phyloP scores from a whole-genome alignment of 768 basidiomycete genomes.

The Boletus rubropictus region DNA sequence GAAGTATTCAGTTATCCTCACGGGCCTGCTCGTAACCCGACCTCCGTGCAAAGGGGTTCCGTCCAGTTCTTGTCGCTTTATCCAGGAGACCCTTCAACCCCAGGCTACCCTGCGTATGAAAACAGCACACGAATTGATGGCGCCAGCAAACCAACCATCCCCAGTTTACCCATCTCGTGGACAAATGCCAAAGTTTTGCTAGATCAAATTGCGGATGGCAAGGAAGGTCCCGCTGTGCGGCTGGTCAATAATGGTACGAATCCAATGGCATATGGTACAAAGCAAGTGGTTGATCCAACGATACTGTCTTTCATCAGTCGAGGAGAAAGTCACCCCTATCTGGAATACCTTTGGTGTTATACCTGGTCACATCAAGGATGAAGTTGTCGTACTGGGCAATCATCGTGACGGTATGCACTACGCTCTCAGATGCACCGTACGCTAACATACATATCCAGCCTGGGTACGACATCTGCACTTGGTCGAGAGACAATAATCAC shows the following conservation, averaged over 20 bases:
- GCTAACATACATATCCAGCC: constrained; percentile 16
- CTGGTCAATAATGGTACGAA: constrained; percentile 50
- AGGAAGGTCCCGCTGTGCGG: constrained; percentile 38
- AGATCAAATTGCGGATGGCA: constrained; percentile 36
- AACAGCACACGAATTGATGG: constrained; percentile 62
- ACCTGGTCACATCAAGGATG: constrained; percentile 78
- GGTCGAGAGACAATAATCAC: neutral
- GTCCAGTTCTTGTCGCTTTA: constrained; percentile 67
- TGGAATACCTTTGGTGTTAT: constrained; percentile 88
- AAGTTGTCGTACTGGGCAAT: constrained; percentile 81
- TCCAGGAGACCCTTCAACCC: constrained; percentile 80
- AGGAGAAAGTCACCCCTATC: constrained; percentile 78
- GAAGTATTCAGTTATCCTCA: constrained; percentile 40
- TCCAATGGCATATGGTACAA: neutral
- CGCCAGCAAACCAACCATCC: constrained; percentile 65
- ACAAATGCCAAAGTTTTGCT: constrained; percentile 69
- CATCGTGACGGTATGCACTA: constrained; percentile 75
- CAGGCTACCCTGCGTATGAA: constrained; percentile 81
- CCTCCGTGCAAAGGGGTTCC: constrained; percentile 80
- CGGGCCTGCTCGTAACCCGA: constrained; percentile 84
- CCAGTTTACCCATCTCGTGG: constrained; percentile 90
- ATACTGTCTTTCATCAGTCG: constrained; percentile 39
- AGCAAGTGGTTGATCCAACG: neutral
- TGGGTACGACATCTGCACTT: constrained; percentile 15
- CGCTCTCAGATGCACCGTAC: neutral